Evolutionary conservation across 2,329 filamentous ascomycete genomes (phyloP), one percentile per base, ranked within the genome.

Genomic region (Mycosphaerella sp.): DNA sequence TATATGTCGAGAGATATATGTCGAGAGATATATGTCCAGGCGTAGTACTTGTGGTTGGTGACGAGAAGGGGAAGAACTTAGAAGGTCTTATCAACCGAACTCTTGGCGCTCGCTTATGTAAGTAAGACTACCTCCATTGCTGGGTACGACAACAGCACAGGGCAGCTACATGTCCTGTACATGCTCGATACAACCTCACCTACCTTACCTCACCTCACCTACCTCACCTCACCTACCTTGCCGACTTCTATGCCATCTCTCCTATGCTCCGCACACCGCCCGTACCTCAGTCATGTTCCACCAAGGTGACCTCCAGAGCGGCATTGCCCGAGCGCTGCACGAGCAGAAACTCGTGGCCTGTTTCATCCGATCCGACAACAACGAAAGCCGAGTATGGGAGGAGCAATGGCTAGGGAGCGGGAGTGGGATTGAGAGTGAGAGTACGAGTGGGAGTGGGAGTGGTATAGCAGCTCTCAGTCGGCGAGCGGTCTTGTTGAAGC

Each of bases 261-360:
- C 21, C 18, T 14, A 14, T 6, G 10, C 30, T 25, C 17, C 27
- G 8, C 16, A 37, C 16, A 18, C 25, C 6, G 21, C 10, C 16
- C 18, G n/a, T 35, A 8, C 25, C 44, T 7, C 25, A n/a, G 37
- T 56, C 37, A 90, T 95, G 84, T 96, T 95, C 70, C 90, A 89
- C 67, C 65, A 83, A 54, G 90, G 89, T 14, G 82, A 81, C 54
- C 71, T 96, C 16, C 86, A 94, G 62, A 84, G 85, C 62, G 90
- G 88, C 52, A 94, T 96, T 61, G 77, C 79, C 28, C 75, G 80
- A 16, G 89, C 90, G 10, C 77, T 96, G 6, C 79, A 81, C 54
- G 76, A 90, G 67, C 75, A 80, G 53, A 94, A 91, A 69, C 77
- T 86, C 14, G 86, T 96, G 0, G 79, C 87, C 27, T 95, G 89